Percentiles rank a stretch among this genome's conserved stretches.
phyloP scores from a whole-genome alignment of 2,329 filamentous ascomycete species.

The Diaporthe caulivora region DNA sequence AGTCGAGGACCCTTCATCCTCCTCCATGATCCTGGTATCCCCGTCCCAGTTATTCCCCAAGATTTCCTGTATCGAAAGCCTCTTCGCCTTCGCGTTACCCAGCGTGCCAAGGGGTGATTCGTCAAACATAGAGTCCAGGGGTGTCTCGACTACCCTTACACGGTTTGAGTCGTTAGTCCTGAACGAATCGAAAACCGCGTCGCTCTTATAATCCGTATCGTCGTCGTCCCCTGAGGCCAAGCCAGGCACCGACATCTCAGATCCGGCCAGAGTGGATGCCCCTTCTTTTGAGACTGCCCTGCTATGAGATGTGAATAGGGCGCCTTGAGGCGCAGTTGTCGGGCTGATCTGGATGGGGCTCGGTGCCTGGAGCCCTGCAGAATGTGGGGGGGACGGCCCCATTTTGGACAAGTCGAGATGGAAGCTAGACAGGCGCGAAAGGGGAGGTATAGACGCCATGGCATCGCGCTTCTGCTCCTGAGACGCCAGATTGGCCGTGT shows the following conservation, averaged over 20 bases:
- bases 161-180: constrained; percentile 78
- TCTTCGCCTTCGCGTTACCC: constrained; percentile 64
- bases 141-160: constrained; percentile 75
- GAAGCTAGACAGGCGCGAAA: constrained; percentile 66
- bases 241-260: constrained; percentile 75
- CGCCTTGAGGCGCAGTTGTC: constrained; percentile 47
- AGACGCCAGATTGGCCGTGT: constrained; percentile 45
- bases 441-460: constrained; percentile 68
- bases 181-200: constrained; percentile 82
- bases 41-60: constrained; percentile 67
- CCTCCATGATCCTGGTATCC: constrained; percentile 70
- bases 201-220: constrained; percentile 83
- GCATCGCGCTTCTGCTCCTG: constrained; percentile 57
- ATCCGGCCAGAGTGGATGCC: constrained; percentile 76
- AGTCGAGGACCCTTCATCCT: constrained; percentile 69
- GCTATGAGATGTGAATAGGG: constrained; percentile 55
- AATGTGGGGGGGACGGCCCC: constrained; percentile 56
- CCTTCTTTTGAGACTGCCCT: constrained; percentile 60
- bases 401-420: constrained; percentile 65
- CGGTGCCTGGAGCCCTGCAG: constrained; percentile 52
- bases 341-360: constrained; percentile 57
- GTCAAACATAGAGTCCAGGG: constrained; percentile 84
- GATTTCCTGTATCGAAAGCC: constrained; percentile 71
- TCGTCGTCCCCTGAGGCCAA: constrained; percentile 79
- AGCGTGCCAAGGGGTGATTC: constrained; percentile 76